Base-by-base conservation (phyloP, 306 rosid species). In the Vigna nakashimae region DNA sequence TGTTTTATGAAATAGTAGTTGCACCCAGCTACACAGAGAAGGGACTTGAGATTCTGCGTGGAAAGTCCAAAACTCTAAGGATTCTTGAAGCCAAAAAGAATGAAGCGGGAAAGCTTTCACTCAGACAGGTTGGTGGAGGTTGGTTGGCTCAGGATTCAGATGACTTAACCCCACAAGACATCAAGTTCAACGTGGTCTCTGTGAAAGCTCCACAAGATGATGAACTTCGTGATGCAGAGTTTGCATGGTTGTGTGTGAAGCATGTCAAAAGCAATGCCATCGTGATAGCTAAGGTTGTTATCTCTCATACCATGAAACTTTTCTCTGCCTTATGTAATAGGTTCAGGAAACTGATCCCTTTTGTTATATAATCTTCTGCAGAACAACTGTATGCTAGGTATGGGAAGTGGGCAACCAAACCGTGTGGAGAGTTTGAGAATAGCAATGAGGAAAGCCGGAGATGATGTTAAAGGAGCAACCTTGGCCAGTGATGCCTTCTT, bases 361-460 rank as follows among this genome's bases (percentile, higher is more conserved):
- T 34, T 66, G 66, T 51, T 12, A 28, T 24, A 73, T 20, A 20
- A 59, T 9, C 49, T 71, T 84, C 77, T 69, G 82, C 89, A 95
- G 98, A 84, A 92, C 73, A 88, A 95, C 76, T 86, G 92, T 43
- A 95, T 95, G 97, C 55, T 95, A 87, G 98, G 98, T 34, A 95
- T 91, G 98, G 98, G 98, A 71, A 92, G 98, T 17, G 98, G 98
- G 68, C 97, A 92, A 79, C 98, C 98, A 1, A 95, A 92, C 82
- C 97, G 98, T 62, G 42, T 56, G 4, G 98, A 95, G 87, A 95
- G 98, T 82, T 85, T 92, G 73, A 85, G 97, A 80, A 86, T 95
- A 75, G 98, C 98, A 15, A 51, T 92, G 85, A 87, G 71, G 86
- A 95, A 95, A 89, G 98, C 98, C 7, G 99, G 96, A 85, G 88